phyloP scores from a whole-genome alignment of 2,329 filamentous ascomycete genomes.

The Pezicula radicicola region DNA sequence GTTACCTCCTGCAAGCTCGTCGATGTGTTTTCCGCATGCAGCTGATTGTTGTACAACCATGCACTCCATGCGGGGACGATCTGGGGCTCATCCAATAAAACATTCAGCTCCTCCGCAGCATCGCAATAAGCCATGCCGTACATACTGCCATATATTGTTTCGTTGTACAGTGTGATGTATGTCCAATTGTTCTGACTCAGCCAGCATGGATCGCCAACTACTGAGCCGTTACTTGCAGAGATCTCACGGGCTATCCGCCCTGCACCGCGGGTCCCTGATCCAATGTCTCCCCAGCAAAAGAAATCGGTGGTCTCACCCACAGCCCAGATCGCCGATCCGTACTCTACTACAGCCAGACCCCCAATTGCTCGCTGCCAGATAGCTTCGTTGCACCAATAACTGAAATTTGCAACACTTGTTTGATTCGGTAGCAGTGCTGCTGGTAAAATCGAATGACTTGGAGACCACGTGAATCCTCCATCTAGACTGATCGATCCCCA shows the following conservation, averaged over 20 bases:
- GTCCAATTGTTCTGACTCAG: neutral
- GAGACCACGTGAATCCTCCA: conserved; percentile 17
- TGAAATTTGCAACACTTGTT: conserved; percentile 16
- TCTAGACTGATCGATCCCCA: conserved; percentile 20
- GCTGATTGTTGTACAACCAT: neutral
- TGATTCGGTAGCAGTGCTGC: conserved; percentile 23
- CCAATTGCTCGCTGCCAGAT: conserved; percentile 17
- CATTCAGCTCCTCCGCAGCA: neutral
- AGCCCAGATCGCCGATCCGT: conserved; percentile 13
- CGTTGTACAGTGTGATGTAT: neutral
- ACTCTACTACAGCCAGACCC: conserved; percentile 8
- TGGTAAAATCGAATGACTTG: conserved; percentile 13
- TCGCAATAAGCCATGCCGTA: neutral
- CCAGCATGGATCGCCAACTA: neutral
- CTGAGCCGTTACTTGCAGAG: neutral
- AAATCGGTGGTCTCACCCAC: conserved; percentile 10
- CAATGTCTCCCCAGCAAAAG: conserved; percentile 9
- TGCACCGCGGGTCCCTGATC: conserved; percentile 3
- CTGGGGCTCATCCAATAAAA: neutral
- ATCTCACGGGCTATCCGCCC: neutral
- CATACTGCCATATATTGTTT: neutral
- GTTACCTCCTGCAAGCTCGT: conserved; percentile 23
- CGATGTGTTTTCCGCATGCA: conserved; percentile 20
- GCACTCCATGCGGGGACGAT: neutral
- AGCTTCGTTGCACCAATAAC: conserved; percentile 20